These are phyloP conservation scores for Agrocybe praecox DNA, from an alignment of 768 basidiomycete species.

Conservation along the genomic window DNA sequence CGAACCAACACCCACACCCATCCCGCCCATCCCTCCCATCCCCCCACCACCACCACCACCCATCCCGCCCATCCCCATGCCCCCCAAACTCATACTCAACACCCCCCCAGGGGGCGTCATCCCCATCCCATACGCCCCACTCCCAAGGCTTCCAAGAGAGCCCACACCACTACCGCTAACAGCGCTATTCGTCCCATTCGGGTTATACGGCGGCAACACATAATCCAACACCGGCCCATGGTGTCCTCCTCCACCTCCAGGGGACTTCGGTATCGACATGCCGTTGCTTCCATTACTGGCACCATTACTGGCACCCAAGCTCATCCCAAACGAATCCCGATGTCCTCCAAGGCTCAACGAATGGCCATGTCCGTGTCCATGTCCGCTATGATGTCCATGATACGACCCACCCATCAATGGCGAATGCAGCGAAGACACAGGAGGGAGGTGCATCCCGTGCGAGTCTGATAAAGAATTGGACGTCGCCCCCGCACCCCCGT, in stretches of 20 bases:
- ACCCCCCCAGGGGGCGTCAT: slow-evolving; percentile 9
- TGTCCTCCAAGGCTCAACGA: background rate
- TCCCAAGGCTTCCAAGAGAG: too few relatives aligned
- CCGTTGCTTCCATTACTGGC: too few relatives aligned
- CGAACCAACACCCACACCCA: background rate
- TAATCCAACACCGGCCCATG: background rate
- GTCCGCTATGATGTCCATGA: too few relatives aligned
- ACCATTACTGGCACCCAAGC: too few relatives aligned
- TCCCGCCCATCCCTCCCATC: too few relatives aligned
- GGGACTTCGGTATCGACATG: background rate
- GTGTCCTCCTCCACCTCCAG: too few relatives aligned
- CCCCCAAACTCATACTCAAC: background rate
- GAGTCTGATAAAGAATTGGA: too few relatives aligned
- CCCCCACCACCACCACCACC: too few relatives aligned
- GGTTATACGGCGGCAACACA: background rate
- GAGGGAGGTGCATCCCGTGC: slow-evolving; percentile 9
- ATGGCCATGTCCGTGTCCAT: slow-evolving; percentile 3
- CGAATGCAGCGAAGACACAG: slow-evolving; percentile 12
- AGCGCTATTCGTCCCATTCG: background rate
- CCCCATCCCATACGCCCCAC: too few relatives aligned
- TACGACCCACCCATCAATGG: slow-evolving; percentile 1
- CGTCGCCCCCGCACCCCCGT: too few relatives aligned
- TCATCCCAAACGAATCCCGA: background rate
- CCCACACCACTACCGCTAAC: too few relatives aligned
- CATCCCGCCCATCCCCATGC: too few relatives aligned